These are phyloP conservation scores for Chaetomium cochliodes DNA, from an alignment of 495 filamentous ascomycete genomes.

Conservation along the genomic window DNA sequence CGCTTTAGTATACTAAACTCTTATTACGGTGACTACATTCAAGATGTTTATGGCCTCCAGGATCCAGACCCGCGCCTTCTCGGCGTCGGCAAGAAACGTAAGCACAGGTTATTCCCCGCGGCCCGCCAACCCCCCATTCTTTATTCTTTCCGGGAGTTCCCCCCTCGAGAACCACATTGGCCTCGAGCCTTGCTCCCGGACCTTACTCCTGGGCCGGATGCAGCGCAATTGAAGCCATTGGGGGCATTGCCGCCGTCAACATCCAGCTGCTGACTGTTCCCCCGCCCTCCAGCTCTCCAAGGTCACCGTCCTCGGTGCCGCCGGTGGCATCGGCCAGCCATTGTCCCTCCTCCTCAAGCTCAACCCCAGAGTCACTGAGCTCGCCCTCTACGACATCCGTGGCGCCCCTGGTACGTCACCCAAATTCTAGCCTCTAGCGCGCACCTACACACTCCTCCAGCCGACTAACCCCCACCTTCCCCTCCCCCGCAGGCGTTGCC, in stretches of 20 bases:
- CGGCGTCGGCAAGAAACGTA: conserved; percentile 87
- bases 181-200: no score
- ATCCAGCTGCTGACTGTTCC: conserved; percentile 33
- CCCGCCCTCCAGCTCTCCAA: conserved; percentile 71
- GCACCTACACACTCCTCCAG: no score
- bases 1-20: neutral
- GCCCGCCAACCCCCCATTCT: no score
- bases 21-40: conserved; percentile 26
- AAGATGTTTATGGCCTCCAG: conserved; percentile 78
- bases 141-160: no score
- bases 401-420: conserved; percentile 76
- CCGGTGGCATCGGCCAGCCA: conserved; percentile 97
- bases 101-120: conserved; percentile 24
- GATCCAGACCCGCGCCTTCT: conserved; percentile 91
- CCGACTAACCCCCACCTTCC: neutral
- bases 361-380: conserved; percentile 86
- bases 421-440: neutral
- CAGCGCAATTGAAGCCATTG: conserved; percentile 7
- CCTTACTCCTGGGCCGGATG: neutral
- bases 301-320: conserved; percentile 93
- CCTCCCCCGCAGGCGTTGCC: conserved; percentile 71
- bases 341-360: conserved; percentile 96
- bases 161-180: no score
- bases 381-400: conserved; percentile 96
- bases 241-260: conserved; percentile 5